Conservation (phyloP, 1,284 basidiomycete genomes). For the Papiliotrema terrestris region DNA sequence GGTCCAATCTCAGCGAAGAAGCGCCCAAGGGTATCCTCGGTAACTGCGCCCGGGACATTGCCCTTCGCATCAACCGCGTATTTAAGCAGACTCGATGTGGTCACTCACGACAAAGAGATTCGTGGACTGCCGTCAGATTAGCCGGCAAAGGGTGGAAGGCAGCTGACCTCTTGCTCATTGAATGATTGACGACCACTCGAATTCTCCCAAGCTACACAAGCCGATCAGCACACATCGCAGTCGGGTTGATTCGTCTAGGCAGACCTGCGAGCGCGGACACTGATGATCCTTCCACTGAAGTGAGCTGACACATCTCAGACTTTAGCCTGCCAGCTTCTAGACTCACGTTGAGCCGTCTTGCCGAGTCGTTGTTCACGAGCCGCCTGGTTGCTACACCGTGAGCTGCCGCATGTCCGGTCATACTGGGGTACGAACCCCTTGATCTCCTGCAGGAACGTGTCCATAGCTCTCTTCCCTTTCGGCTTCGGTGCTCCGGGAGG, state of each 20-base stretch:
- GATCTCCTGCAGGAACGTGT: constrained; percentile 86
- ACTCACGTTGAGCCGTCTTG: constrained; percentile 60
- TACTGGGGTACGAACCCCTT: constrained; percentile 67
- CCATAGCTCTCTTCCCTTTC: constrained; percentile 90
- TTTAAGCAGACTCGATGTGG: background rate
- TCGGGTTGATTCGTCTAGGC: constrained; percentile 10
- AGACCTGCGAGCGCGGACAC: constrained; percentile 80
- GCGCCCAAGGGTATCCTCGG: constrained; percentile 74
- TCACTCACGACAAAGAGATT: constrained; percentile 78
- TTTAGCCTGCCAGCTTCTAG: background rate
- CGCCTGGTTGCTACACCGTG: constrained; percentile 71
- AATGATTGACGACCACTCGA: constrained; percentile 12
- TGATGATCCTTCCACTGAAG: constrained; percentile 57
- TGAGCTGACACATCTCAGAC: background rate
- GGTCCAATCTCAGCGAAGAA: constrained; percentile 69
- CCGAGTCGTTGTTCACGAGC: constrained; percentile 77
- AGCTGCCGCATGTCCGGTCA: constrained; percentile 1
- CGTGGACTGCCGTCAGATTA: constrained; percentile 61
- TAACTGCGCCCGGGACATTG: constrained; percentile 78
- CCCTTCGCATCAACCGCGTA: constrained; percentile 20
- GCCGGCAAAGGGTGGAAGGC: background rate
- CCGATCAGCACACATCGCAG: constrained; percentile 13
- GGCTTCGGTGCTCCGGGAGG: constrained; percentile 60
- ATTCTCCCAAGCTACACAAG: constrained; percentile 23
- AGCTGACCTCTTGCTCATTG: constrained; percentile 31